Base-by-base conservation (phyloP, 352 stramenopile species). In the Phytophthora gonapodyides region DNA sequence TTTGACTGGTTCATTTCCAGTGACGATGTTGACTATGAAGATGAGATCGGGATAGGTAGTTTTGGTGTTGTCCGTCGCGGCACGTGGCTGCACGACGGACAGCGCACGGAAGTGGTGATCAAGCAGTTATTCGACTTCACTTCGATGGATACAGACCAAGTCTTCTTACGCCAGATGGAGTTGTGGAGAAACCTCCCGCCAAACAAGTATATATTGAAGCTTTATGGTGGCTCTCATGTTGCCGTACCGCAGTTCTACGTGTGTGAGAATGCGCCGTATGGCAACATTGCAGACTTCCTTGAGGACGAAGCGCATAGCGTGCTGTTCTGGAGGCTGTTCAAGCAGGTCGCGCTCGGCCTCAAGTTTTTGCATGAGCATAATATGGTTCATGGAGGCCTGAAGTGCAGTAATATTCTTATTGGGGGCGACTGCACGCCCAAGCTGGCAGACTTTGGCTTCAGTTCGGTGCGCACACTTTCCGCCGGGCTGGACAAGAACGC, bases 381-480 rank as follows among this genome's bases (percentile, higher is more conserved):
- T 1, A 67, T 63, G 3, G 54, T 87, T 9, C 88, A 96, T 50
- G 77, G 88, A 11, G 88, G 88, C n/a, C 72, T 96, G 8, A 96
- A 96, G 58, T 82, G 80, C 27, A 78, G 61, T 11, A 97, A 97
- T 55, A 71, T 96, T 36, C 71, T 97, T 2, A 76, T 81, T 5
- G 64, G 68, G 11, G 31, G 48, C 4, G 38, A 59, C 12, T 41
- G 59, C 36, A 68, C 57, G 0, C 54, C 62, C 1, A 77, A 77
- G 50, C 16, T 80, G 0, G 45, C 60, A 10, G 72, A 80, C 37
- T 80, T 80, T 57, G 57, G 57, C n/a, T 67, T 69, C 19, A 64
- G 42, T 16, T 36, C 59, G 5, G 57, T 65, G 6, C 62, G 62
- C 1, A 61, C 33, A 2, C 45, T 66, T 3, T 68, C 62, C 2